Evolutionary conservation across 2,329 filamentous ascomycete genomes (phyloP).

Genomic region (Aspergillus quadrilineatus): DNA sequence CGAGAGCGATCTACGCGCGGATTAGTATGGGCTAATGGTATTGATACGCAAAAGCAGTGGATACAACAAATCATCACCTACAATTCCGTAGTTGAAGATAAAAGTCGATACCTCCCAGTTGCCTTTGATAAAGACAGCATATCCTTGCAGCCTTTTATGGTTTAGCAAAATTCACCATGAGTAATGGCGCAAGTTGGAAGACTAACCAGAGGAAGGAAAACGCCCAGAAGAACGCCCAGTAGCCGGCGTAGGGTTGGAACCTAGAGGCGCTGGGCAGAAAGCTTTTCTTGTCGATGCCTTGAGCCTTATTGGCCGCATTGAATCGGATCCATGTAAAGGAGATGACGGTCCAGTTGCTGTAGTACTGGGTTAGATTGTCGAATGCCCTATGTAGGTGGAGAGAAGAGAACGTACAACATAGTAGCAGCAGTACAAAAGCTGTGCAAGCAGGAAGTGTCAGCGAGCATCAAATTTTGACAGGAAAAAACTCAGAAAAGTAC

Average conservation of each 20-base stretch:
- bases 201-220: constrained; percentile 7
- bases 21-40: background rate
- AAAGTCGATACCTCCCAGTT: constrained; percentile 6
- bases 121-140: constrained; percentile 3
- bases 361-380: background rate
- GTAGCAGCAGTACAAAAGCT: constrained; percentile 9
- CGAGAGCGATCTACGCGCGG: background rate
- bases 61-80: background rate
- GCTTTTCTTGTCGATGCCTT: background rate
- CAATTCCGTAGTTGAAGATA: constrained; percentile 9
- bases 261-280: background rate
- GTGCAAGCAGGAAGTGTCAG: background rate
- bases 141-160: constrained; percentile 1
- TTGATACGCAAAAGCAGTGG: background rate
- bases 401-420: constrained; percentile 1
- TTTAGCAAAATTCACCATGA: background rate
- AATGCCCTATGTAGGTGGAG: background rate
- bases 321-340: constrained; percentile 7
- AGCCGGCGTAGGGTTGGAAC: constrained; percentile 4
- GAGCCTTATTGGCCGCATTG: constrained; percentile 4
- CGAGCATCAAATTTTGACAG: background rate
- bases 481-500: background rate
- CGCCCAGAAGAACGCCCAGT: constrained; percentile 6
- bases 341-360: constrained; percentile 4
- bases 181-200: background rate